A percentile compares a stretch with the other conserved stretches of the same genome.
Evolutionary conservation across 371 early-diverging fungal species (phyloP).

Genomic region (Sporodiniella umbellata): DNA sequence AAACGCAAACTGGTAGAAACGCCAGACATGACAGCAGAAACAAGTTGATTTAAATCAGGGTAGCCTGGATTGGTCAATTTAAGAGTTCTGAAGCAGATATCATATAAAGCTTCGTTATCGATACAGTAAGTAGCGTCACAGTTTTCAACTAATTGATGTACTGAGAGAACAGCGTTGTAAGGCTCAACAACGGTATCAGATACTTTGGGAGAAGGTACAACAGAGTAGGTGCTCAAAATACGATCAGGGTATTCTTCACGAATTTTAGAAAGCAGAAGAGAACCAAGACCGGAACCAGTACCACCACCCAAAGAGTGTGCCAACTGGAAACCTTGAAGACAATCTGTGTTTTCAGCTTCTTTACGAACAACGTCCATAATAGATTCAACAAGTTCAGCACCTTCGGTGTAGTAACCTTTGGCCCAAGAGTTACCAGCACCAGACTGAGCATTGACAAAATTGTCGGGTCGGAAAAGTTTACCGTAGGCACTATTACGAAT

Average conservation of each 20-base stretch:
- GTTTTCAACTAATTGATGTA: conserved; percentile 91
- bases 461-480: conserved; percentile 85
- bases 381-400: conserved; percentile 85
- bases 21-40: conserved; percentile 92
- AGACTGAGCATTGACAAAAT: conserved; percentile 85
- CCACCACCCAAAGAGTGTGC: conserved; percentile 93
- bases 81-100: conserved; percentile 86
- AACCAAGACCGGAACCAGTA: conserved; percentile 91
- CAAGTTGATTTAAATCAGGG: conserved; percentile 81
- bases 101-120: conserved; percentile 97
- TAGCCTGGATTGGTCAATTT: conserved; percentile 83
- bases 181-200: conserved; percentile 95
- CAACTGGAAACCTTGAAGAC: conserved; percentile 89
- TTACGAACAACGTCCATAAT: conserved; percentile 87
- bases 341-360: conserved; percentile 86
- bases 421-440: conserved; percentile 97
- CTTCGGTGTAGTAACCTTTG: conserved; percentile 93
- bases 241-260: conserved; percentile 94
- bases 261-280: conserved; percentile 87
- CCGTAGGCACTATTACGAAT: conserved; percentile 78
- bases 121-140: conserved; percentile 98
- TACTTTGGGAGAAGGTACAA: conserved; percentile 92
- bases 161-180: conserved; percentile 89
- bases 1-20: conserved; percentile 98
- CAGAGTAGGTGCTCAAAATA: conserved; percentile 94